Evolutionary conservation across 352 stramenopile species (phyloP).

Genomic region (Phytophthora europaea): DNA sequence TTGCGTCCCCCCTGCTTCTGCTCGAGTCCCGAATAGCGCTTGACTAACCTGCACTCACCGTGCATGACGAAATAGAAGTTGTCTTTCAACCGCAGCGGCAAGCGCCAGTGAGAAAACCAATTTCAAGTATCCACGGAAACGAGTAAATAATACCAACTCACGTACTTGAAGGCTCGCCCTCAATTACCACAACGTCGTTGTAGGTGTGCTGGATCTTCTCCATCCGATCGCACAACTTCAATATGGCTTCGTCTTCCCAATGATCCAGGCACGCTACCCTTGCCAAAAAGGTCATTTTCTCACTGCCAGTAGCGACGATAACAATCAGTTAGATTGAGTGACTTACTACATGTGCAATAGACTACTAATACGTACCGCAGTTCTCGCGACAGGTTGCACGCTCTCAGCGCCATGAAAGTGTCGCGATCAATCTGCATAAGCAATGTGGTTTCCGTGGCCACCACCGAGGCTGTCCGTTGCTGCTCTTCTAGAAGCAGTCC

Average conservation of each 20-base stretch:
- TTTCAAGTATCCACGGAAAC: background rate
- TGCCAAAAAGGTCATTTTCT: slow-evolving; percentile 75
- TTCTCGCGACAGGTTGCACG: slow-evolving; percentile 62
- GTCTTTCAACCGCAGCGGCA: slow-evolving; percentile 31
- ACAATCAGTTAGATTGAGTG: background rate
- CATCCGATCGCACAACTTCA: slow-evolving; percentile 68
- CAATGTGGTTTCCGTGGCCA: slow-evolving; percentile 72
- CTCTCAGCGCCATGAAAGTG: slow-evolving; percentile 68
- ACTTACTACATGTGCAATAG: background rate
- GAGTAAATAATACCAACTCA: background rate
- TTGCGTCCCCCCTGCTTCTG: slow-evolving; percentile 21
- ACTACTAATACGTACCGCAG: slow-evolving; percentile 46
- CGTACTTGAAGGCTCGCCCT: slow-evolving; percentile 69
- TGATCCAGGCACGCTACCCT: slow-evolving; percentile 59
- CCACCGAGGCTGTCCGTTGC: slow-evolving; percentile 70
- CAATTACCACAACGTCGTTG: slow-evolving; percentile 69
- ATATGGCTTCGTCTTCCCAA: slow-evolving; percentile 70
- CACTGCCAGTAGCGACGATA: slow-evolving; percentile 28
- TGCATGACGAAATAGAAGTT: slow-evolving; percentile 76
- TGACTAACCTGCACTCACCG: slow-evolving; percentile 73
- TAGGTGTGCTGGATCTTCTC: slow-evolving; percentile 68
- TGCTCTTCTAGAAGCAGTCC: slow-evolving; percentile 67
- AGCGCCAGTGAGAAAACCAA: background rate
- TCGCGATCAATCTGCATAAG: slow-evolving; percentile 81
- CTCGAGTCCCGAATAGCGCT: slow-evolving; percentile 49